Evolutionary conservation across 2,329 filamentous ascomycete species (phyloP).

Genomic region (Penicillium sp.): DNA sequence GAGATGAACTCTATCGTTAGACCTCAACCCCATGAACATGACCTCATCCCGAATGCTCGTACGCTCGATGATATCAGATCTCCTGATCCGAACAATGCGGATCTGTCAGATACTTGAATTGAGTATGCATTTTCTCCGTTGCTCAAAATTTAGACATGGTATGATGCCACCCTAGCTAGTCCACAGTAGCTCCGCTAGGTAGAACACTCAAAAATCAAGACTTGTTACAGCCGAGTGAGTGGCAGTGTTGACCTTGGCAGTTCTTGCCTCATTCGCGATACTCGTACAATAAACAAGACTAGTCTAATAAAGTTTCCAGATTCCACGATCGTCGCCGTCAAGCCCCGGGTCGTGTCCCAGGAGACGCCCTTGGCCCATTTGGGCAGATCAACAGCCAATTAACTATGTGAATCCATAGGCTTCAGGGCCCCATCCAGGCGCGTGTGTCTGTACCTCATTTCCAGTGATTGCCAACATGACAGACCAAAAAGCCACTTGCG

Average conservation of each 20-base stretch:
- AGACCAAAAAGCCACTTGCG: slow-evolving; percentile 1
- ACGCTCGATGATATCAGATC: background rate
- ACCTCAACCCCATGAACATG: background rate
- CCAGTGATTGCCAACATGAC: slow-evolving; percentile 6
- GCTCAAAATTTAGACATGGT: background rate
- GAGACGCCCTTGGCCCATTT: background rate
- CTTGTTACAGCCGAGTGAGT: background rate
- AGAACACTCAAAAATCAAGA: background rate
- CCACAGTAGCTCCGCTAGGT: background rate
- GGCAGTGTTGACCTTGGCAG: background rate
- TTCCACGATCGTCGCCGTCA: slow-evolving; percentile 15
- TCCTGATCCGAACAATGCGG: background rate
- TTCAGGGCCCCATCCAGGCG: slow-evolving; percentile 2
- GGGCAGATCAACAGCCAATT: background rate
- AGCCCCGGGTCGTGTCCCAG: slow-evolving; percentile 3
- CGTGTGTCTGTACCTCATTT: slow-evolving; percentile 9
- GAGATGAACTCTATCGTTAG: background rate
- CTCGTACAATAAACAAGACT: slow-evolving; percentile 8
- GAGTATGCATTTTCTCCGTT: background rate
- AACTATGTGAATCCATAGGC: background rate
- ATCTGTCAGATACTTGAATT: background rate
- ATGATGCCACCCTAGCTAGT: background rate
- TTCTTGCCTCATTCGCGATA: background rate
- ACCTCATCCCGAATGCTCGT: background rate
- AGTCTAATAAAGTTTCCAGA: slow-evolving; percentile 13